Conservation (phyloP, 1,139 yeast genomes). For the Kurtzmaniella quercitrusa region DNA sequence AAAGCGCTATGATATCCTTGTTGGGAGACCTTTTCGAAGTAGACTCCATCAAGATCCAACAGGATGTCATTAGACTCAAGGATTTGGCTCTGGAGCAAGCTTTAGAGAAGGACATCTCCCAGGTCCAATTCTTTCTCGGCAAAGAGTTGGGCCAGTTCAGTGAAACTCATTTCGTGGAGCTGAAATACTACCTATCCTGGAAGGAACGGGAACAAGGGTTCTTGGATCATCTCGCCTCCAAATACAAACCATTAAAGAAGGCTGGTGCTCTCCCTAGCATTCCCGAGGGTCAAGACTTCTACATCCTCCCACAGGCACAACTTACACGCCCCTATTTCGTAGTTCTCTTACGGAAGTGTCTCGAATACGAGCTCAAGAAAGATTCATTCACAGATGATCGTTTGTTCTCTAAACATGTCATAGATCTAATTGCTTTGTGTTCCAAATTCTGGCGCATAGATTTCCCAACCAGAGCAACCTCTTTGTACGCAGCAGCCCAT, state of each 20-base stretch:
- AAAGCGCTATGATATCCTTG: conserved; percentile 32
- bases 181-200: conserved; percentile 48
- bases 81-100: conserved; percentile 40
- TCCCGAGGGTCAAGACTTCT: conserved; percentile 32
- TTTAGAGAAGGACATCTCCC: conserved; percentile 43
- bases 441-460: conserved; percentile 62
- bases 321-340: conserved; percentile 26
- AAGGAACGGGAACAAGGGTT: conserved; percentile 39
- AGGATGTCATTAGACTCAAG: conserved; percentile 42
- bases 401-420: conserved; percentile 34
- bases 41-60: conserved; percentile 42
- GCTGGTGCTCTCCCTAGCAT: conserved; percentile 28
- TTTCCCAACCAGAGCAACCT: conserved; percentile 46
- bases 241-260: conserved; percentile 37
- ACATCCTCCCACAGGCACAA: conserved; percentile 40
- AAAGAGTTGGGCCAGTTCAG: conserved; percentile 38
- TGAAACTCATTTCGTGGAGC: conserved; percentile 38
- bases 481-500: conserved; percentile 53
- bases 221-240: conserved; percentile 32
- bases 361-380: conserved; percentile 18
- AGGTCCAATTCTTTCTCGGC: conserved; percentile 32
- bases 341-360: conserved; percentile 25
- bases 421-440: conserved; percentile 40
- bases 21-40: conserved; percentile 38
- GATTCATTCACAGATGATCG: conserved; percentile 16